Percentiles rank a stretch among this genome's conserved stretches.
These are phyloP conservation scores for Penicillium macrosclerotiorum DNA, from an alignment of 495 filamentous ascomycete species.

Conservation along the genomic window DNA sequence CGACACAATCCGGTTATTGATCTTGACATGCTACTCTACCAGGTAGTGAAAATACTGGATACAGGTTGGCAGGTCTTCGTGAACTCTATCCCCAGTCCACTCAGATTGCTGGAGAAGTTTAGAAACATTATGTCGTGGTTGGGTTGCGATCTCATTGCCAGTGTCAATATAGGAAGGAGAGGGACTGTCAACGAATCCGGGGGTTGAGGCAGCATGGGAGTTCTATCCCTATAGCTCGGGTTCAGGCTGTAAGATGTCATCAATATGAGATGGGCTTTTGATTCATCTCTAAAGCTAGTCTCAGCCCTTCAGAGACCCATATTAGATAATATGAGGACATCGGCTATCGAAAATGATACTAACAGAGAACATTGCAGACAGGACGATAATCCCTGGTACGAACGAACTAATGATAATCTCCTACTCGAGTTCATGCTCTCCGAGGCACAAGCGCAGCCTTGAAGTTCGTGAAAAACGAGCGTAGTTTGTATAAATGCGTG, in stretches of 20 bases:
- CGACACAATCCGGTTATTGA: not conserved
- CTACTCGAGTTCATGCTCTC: too few relatives aligned
- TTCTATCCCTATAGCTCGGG: not conserved
- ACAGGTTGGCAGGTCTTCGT: not conserved
- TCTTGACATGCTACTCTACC: not conserved
- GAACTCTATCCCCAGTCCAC: not conserved
- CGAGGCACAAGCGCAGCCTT: too few relatives aligned
- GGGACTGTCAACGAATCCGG: not conserved
- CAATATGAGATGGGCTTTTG: not conserved
- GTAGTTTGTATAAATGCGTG: too few relatives aligned
- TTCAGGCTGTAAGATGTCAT: not conserved
- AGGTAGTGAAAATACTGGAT: not conserved
- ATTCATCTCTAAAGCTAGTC: too few relatives aligned
- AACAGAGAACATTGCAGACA: too few relatives aligned
- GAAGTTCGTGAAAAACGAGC: too few relatives aligned
- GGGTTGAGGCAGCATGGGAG: not conserved
- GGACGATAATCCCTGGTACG: too few relatives aligned
- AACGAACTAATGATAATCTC: too few relatives aligned
- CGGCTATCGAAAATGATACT: too few relatives aligned
- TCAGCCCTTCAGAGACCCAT: too few relatives aligned
- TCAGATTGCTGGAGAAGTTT: not conserved
- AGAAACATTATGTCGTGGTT: not conserved
- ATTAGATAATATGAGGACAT: too few relatives aligned
- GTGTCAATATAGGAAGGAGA: not conserved
- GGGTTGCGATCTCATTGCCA: not conserved